phyloP scores from a whole-genome alignment of 371 early-diverging fungal genomes.

The Syncephalastrum monosporum region DNA sequence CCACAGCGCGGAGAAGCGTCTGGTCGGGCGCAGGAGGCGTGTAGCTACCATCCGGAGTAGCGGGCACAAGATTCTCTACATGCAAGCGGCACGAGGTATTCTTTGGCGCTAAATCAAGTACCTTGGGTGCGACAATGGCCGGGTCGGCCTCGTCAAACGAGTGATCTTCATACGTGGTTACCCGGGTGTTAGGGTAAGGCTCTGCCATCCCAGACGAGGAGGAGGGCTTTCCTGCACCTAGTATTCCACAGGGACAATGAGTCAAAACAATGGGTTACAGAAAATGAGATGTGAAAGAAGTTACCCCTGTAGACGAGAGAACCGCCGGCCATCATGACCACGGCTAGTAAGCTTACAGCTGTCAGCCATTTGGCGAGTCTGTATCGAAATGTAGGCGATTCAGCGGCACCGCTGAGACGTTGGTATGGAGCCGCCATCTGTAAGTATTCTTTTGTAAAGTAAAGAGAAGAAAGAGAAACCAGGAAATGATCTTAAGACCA shows the following conservation, averaged over 20 bases:
- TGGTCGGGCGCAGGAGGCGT: slow-evolving; percentile 44
- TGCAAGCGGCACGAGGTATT: slow-evolving; percentile 13
- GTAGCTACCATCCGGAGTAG: slow-evolving; percentile 35
- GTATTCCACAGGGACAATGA: too few relatives aligned
- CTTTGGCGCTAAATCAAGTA: not conserved
- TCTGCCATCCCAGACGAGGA: too few relatives aligned
- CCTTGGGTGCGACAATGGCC: not conserved
- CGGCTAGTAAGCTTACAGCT: slow-evolving; percentile 31
- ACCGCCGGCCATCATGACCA: slow-evolving; percentile 31
- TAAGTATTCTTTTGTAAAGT: slow-evolving; percentile 3
- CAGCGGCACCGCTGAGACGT: slow-evolving; percentile 14
- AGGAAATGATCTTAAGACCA: not conserved
- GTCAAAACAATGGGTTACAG: too few relatives aligned
- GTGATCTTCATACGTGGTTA: too few relatives aligned
- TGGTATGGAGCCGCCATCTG: slow-evolving; percentile 18
- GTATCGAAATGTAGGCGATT: slow-evolving; percentile 23
- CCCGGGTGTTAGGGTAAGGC: too few relatives aligned
- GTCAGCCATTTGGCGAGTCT: slow-evolving; percentile 37
- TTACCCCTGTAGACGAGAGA: slow-evolving; percentile 25
- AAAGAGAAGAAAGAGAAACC: slow-evolving; percentile 12
- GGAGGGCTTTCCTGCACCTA: too few relatives aligned
- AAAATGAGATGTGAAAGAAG: not conserved
- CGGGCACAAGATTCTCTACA: slow-evolving; percentile 22
- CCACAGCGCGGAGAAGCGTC: slow-evolving; percentile 30
- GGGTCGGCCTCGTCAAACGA: too few relatives aligned